Evolutionary conservation across 371 early-diverging fungal genomes (phyloP), one percentile per base, ranked within the genome.

Genomic region (Mortierella sp.): DNA sequence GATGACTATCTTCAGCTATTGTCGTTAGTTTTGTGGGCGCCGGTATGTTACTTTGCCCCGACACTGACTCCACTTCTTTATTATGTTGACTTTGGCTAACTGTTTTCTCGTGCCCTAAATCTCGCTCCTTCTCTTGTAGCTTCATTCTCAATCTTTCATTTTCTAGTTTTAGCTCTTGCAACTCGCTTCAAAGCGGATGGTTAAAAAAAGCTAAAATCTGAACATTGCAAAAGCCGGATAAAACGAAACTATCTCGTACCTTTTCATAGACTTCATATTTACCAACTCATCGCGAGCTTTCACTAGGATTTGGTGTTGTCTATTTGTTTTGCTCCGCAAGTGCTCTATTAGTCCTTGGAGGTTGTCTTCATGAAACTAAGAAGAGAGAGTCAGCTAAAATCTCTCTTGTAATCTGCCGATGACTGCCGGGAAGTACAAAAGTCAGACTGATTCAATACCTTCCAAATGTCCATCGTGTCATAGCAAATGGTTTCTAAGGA

Each of bases 351-450:
- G 43, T 19, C 40, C 50, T 21, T 57, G 53, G 40, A 75, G 24
- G 8, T 76, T 75, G 4, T 76, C 66, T 24, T 76, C 76, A 21
- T 81, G 82, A 24, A 81, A 81, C 82, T 81, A 52, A 3, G 1
- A 57, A 45, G 11, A 45, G 11, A 15, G 11, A 45, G 3, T 36
- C 7, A 43, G 8, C 2, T 43, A 43, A 15, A 2, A 43, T 13
- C 2, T 10, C 3, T 4, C 43, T 1, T 13, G 43, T 1, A 43
- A 43, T 43, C 15, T 43, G 15, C 4, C 15, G 10, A 43, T 43
- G 10, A 43, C 3, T 4, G 3, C 4, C 36, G 7, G 36, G 36
- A 36, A 36, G 2, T 9, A 43, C 10, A 43, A 43, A 43, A 15
- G 1, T 15, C 15, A 38, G 1, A 48, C 3, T 21, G 19, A 21